Evolutionary conservation across 192 early-diverging fungal genomes (phyloP).

Genomic region (Radiomyces spectabilis): DNA sequence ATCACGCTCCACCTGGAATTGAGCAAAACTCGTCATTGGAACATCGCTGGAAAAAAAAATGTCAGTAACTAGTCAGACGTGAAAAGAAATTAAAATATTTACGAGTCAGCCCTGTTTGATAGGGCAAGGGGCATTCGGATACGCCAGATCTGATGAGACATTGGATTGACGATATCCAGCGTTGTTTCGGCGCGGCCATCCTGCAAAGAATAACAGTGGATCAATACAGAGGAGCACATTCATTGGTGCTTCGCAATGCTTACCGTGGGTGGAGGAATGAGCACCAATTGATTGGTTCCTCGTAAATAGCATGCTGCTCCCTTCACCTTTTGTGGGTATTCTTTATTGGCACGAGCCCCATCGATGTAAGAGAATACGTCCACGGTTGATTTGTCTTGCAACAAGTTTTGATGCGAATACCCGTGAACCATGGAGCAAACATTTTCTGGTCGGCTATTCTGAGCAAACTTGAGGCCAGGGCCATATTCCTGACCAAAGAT

Average conservation of each 20-base stretch:
- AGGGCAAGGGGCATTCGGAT: conserved; percentile 42
- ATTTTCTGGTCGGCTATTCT: not conserved
- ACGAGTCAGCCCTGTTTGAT: conserved; percentile 13
- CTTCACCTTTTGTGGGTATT: conserved; percentile 23
- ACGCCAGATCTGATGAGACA: conserved; percentile 41
- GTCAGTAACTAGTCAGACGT: not conserved
- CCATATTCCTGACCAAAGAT: conserved; percentile 2
- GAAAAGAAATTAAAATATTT: not conserved
- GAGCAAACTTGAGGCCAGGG: not conserved
- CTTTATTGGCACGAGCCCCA: not conserved
- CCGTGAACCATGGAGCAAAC: conserved; percentile 2
- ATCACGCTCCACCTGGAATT: conserved; percentile 32
- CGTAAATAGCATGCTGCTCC: conserved; percentile 34
- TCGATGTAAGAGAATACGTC: conserved; percentile 6
- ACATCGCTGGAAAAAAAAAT: not conserved
- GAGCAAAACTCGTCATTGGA: conserved; percentile 31
- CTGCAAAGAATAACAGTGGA: conserved; percentile 16
- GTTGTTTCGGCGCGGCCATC: conserved; percentile 47
- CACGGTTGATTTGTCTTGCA: not conserved
- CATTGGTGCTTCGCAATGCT: not conserved
- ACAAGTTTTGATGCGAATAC: conserved; percentile 6
- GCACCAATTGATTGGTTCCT: conserved; percentile 40
- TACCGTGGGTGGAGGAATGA: conserved; percentile 12
- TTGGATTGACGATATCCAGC: conserved; percentile 45
- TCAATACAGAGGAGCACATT: too few species aligned